Evolutionary conservation across 352 stramenopile species (phyloP).

Genomic region (Globisporangium emineosum): DNA sequence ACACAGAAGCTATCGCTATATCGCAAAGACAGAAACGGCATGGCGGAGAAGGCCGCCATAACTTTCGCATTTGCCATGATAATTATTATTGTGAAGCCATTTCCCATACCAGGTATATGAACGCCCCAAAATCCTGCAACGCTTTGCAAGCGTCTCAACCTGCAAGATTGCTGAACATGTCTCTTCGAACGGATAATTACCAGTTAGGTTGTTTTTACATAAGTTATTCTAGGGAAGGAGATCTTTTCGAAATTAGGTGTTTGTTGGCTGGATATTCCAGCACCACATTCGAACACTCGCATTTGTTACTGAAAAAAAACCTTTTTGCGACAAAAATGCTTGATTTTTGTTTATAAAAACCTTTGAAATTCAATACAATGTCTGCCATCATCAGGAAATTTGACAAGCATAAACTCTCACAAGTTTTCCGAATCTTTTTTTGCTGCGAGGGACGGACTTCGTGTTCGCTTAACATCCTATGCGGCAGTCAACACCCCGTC

Average conservation of each 20-base stretch:
- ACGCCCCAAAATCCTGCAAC: neutral
- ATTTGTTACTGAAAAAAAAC: neutral
- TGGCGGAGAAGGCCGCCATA: neutral
- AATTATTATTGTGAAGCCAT: slow-evolving; percentile 5
- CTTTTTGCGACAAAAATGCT: neutral
- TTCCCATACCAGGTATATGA: neutral
- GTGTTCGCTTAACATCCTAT: neutral
- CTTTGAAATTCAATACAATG: neutral
- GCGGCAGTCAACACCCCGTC: neutral
- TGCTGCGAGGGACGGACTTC: neutral
- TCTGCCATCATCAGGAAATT: neutral
- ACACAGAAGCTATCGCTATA: neutral
- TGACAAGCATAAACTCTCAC: neutral
- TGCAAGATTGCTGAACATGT: neutral
- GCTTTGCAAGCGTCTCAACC: neutral
- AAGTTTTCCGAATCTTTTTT: slow-evolving; percentile 10
- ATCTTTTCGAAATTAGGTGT: too few species aligned
- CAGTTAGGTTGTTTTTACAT: too few species aligned
- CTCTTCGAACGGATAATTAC: neutral
- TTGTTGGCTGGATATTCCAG: too few species aligned
- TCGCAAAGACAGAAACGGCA: neutral
- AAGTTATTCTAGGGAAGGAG: too few species aligned
- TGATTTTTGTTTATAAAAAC: neutral
- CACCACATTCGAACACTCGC: neutral
- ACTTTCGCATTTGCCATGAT: neutral